Evolutionary conservation across 768 basidiomycete genomes (phyloP), one percentile per base, ranked within the genome.

Genomic region (Leccinum olivaceopallidum): DNA sequence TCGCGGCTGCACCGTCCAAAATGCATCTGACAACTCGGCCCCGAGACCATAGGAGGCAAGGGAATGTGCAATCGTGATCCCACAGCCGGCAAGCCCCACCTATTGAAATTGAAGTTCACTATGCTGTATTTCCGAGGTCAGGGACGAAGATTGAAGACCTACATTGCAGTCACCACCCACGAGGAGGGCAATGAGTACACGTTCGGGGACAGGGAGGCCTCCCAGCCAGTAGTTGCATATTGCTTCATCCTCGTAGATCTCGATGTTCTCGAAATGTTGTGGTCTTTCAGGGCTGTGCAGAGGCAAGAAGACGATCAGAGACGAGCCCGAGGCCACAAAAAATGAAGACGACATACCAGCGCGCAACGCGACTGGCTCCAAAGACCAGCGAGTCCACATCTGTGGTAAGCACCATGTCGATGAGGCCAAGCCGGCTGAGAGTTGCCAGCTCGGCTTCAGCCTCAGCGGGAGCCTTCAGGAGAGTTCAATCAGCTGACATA

Each of bases 401-500:
- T 6, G 52, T 53, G 4, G 58, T 59, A 20, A 59, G 42, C 2
- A 59, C 52, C 0, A 26, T 9, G 5, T 59, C 50, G 22, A 59
- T 24, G 20, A 59, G 14, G 6, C 58, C 42, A 5, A 6, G 51
- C 20, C 32, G 42, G 50, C 18, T 44, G 3, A 58, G 57, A 2
- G 14, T 30, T 3, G 52, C 42, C 1, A 53, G 58, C 42, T 59
- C 52, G 5, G 58, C 58, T 24, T 59, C 30, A 3, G 52, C 58
- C n/a, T 59, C 52, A 18, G 12, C 58, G 1, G 52, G 58, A 34
- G 51, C 58, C 58, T 59, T 36, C 10, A 7, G 18, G 30, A 20
- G 6, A 9, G n/a, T 7, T n/a, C 14, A 44, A n/a, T 18, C 12
- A 18, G 9, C 6, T 16, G 39, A 4, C 14, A 14, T 4, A n/a